These are phyloP conservation scores for Colletotrichum neosansevieriae DNA, from an alignment of 2,329 filamentous ascomycete species.

Conservation along the genomic window DNA sequence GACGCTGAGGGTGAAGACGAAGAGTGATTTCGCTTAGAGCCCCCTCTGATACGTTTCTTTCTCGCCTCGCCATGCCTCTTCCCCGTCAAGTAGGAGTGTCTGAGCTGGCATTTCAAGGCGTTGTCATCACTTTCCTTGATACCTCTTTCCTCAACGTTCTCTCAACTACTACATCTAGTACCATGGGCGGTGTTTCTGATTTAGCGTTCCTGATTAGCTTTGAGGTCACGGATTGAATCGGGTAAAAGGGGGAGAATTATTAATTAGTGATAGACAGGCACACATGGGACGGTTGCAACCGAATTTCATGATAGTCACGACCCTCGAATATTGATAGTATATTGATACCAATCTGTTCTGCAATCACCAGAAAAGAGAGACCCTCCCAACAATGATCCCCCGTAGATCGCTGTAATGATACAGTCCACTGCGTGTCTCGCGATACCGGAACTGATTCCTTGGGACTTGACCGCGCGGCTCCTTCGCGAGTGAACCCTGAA, in stretches of 20 bases:
- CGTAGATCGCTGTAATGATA: background rate
- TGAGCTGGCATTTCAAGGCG: slow-evolving; percentile 4
- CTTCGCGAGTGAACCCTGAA: background rate
- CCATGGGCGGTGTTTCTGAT: slow-evolving; percentile 3
- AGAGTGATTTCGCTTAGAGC: background rate
- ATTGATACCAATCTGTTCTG: slow-evolving; percentile 26
- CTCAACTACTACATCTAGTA: background rate
- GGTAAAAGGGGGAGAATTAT: background rate
- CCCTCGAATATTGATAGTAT: slow-evolving; percentile 18
- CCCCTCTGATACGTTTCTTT: background rate
- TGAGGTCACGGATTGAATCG: background rate
- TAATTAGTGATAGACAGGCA: slow-evolving; percentile 3
- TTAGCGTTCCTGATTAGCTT: background rate
- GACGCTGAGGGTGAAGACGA: slow-evolving; percentile 41
- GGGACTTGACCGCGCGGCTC: background rate
- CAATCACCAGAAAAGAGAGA: background rate
- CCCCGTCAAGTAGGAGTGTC: background rate
- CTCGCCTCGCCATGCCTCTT: background rate
- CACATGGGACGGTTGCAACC: background rate
- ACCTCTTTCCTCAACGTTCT: background rate
- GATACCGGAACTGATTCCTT: background rate
- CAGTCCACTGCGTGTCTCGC: background rate
- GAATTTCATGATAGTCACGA: slow-evolving; percentile 19
- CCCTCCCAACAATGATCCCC: background rate
- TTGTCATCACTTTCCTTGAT: slow-evolving; percentile 9